Base-by-base conservation (phyloP, 2,329 filamentous ascomycete genomes). In the Chaetomiaceae sp. region DNA sequence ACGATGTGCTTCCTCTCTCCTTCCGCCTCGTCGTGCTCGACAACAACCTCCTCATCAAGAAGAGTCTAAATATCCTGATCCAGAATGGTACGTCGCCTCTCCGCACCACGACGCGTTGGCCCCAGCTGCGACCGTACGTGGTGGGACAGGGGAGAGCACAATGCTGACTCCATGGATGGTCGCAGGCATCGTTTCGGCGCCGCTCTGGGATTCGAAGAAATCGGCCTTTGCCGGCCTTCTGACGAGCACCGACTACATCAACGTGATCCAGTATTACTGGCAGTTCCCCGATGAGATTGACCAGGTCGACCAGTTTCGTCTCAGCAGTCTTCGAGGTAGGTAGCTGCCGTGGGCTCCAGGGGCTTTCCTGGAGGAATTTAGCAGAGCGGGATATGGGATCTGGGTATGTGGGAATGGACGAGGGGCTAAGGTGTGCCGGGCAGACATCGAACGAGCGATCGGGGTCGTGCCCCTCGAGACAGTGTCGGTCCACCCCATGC, bases 261-360 rank as follows among this genome's bases (percentile, higher is more conserved):
- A 99, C 65, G 86, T 99, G 51, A 95, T 99, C 35, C 92, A 97
- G 68, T 99, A 99, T 71, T 97, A 99, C 75, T 96, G 90, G 77
- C 91, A 97, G 70, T 95, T 93, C 62, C 93, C 92, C 2, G 89
- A 95, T 59, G 87, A 91, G 52, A 80, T 97, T 55, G 83, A 85
- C 58, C 85, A 92, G 65, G 87, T 99, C 62, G 93, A 97, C 60
- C 88, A 96, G 68, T 96, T 99, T 68, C 85, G 89, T 41, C 73
- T 99, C 55, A 92, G 88, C 71, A 96, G 89, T 65, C 79, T 99
- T 52, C 82, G 92, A 79, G 89, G 91, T 95, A 75, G 53, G 75
- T 62, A 19, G 20, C n/a, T 23, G n/a, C 33, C 17, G 27, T 16
- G 12, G 12, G n/a, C 17, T 7, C 5, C 14, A 23, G 13, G n/a